phyloP scores from a whole-genome alignment of 805 yeast species.

The Suhomyces sp. region DNA sequence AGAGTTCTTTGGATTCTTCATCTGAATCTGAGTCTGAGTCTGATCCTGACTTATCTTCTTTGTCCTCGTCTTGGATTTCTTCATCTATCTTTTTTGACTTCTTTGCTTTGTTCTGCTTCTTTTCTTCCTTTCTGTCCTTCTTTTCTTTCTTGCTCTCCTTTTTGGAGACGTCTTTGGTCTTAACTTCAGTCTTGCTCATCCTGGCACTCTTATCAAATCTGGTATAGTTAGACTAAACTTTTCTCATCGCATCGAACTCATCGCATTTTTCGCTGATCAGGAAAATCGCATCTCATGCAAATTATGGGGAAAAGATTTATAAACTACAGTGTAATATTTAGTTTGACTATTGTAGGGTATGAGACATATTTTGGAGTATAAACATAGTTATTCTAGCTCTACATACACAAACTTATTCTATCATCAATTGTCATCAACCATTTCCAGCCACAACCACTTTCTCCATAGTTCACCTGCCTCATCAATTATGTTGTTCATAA shows the following conservation, averaged over 20 bases:
- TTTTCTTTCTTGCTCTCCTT: constrained; percentile 19
- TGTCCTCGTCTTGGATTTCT: constrained; percentile 9
- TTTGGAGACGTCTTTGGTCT: neutral
- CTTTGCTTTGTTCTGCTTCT: constrained; percentile 28
- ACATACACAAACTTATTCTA: neutral
- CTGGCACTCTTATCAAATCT: neutral
- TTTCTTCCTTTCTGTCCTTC: constrained; percentile 24
- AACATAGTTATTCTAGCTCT: constrained; percentile 1
- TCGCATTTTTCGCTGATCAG: constrained; percentile 3
- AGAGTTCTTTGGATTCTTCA: constrained; percentile 1
- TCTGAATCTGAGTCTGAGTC: constrained; percentile 4
- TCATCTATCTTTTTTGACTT: constrained; percentile 9
- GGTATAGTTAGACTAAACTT: neutral
- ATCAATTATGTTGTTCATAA: constrained; percentile 67
- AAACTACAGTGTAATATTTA: neutral
- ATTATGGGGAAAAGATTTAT: neutral
- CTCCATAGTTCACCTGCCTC: constrained; percentile 91
- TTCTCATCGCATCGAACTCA: constrained; percentile 2
- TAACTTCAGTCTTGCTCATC: constrained; percentile 1
- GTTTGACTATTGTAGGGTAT: neutral
- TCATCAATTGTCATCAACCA: constrained; percentile 28
- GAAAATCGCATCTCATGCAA: neutral
- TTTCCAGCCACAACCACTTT: constrained; percentile 62
- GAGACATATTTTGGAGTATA: neutral
- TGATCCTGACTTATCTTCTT: constrained; percentile 9